These are phyloP conservation scores for Suillus decipiens DNA, from an alignment of 768 basidiomycete genomes.

Conservation along the genomic window DNA sequence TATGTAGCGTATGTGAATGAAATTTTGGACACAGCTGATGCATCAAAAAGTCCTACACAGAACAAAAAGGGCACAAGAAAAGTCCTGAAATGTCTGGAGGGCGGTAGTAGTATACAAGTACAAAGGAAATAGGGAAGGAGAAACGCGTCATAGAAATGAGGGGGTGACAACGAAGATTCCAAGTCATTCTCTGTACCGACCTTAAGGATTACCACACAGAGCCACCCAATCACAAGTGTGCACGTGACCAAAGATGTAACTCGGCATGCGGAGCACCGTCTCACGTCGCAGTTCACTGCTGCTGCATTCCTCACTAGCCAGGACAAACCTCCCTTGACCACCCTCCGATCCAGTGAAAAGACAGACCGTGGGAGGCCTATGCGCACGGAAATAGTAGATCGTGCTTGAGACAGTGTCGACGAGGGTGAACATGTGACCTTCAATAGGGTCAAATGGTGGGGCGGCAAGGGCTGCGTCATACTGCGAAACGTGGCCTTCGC, in stretches of 20 bases:
- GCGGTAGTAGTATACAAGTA: no score
- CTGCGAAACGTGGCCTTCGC: constrained; percentile 21
- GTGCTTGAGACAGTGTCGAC: constrained; percentile 24
- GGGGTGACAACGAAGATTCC: neutral
- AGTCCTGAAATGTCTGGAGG: no score
- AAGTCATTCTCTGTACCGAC: no score
- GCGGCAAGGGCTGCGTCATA: neutral
- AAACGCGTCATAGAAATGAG: neutral
- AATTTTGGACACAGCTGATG: no score
- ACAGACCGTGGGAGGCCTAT: constrained; percentile 26
- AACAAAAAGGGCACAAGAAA: no score
- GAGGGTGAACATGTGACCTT: constrained; percentile 23
- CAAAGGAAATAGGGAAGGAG: neutral
- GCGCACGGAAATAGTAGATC: constrained; percentile 27
- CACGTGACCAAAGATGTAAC: constrained; percentile 21
- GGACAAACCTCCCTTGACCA: constrained; percentile 23
- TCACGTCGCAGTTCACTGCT: constrained; percentile 27
- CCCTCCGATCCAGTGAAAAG: constrained; percentile 22
- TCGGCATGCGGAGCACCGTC: constrained; percentile 27
- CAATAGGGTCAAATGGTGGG: neutral
- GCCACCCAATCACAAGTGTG: constrained; percentile 26
- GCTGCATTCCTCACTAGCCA: constrained; percentile 24
- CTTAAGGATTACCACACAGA: constrained; percentile 6
- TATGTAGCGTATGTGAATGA: no score
- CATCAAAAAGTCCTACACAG: no score